Evolutionary conservation across 176 grass and related monocot genomes (phyloP).

Genomic region (Hyparrhenia diplandra): DNA sequence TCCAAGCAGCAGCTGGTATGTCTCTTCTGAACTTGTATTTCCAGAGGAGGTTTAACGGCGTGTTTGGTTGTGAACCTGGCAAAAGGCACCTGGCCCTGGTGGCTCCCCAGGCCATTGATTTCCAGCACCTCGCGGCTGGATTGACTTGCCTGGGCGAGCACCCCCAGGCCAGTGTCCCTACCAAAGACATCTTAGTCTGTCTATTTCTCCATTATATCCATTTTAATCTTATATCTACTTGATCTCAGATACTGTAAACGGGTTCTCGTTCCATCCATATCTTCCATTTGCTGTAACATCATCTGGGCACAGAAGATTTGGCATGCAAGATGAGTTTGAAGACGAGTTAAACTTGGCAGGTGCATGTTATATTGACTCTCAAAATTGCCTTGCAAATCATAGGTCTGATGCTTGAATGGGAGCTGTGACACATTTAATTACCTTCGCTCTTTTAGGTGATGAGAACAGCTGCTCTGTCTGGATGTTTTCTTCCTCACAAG

Average conservation of each 20-base stretch:
- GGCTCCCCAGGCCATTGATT: no score
- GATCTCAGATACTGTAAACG: slow-evolving; percentile 81
- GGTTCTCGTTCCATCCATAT: slow-evolving; percentile 81
- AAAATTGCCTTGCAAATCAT: not conserved
- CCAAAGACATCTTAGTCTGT: no score
- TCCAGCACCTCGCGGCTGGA: no score
- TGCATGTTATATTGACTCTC: slow-evolving; percentile 17
- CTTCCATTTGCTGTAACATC: slow-evolving; percentile 75
- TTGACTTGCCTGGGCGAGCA: no score
- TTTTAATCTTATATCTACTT: slow-evolving; percentile 23
- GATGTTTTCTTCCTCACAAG: slow-evolving; percentile 55
- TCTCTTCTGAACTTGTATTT: slow-evolving; percentile 22
- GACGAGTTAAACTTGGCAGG: slow-evolving; percentile 50
- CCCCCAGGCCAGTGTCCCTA: no score
- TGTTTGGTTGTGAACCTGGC: no score
- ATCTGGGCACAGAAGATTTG: slow-evolving; percentile 83
- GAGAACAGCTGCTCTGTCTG: slow-evolving; percentile 86
- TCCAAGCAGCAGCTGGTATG: slow-evolving; percentile 91
- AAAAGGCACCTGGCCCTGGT: no score
- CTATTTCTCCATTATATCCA: not conserved
- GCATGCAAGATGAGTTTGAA: slow-evolving; percentile 48
- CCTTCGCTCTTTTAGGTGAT: slow-evolving; percentile 40
- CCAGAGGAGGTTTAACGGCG: not conserved
- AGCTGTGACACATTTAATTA: not conserved
- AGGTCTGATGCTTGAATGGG: slow-evolving; percentile 15